phyloP scores from a whole-genome alignment of 225 moss, liverwort and hornwort genomes.

The Physcomitrium patens region DNA sequence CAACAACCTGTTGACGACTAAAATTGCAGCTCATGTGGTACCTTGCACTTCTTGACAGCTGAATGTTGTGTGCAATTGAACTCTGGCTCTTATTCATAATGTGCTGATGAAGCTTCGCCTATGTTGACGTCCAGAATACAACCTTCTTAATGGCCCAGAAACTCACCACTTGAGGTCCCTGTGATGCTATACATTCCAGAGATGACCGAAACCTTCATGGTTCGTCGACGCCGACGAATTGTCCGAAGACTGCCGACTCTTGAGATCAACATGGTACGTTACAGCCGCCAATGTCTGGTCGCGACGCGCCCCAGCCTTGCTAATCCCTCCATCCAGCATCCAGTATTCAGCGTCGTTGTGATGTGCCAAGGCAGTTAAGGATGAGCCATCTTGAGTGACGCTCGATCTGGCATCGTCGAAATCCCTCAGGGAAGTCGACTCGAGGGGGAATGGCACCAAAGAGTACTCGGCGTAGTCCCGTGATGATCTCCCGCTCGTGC shows the following conservation, averaged over 20 bases:
- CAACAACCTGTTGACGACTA: no score
- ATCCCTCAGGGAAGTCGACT: constrained; percentile 8
- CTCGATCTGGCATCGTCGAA: constrained; percentile 44
- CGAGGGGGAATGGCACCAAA: constrained; percentile 27
- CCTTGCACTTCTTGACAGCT: no score
- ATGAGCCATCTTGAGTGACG: constrained; percentile 26
- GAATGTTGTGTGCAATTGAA: no score
- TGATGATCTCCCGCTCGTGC: constrained; percentile 6
- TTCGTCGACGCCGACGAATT: constrained; percentile 24
- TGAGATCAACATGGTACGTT: constrained; percentile 40
- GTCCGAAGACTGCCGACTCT: constrained; percentile 32
- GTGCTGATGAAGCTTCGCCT: no score
- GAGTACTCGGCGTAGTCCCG: constrained; percentile 22
- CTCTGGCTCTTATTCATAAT: no score
- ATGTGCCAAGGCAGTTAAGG: constrained; percentile 18
- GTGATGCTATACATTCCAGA: constrained; percentile 43
- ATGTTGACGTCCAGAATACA: no score
- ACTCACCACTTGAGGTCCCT: no score
- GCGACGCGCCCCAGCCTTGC: constrained; percentile 21
- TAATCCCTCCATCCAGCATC: constrained; percentile 24
- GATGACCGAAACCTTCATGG: constrained; percentile 41
- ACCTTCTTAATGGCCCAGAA: no score
- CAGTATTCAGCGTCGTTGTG: constrained; percentile 27
- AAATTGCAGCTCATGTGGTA: no score
- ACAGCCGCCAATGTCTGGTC: constrained; percentile 51